These are phyloP conservation scores for Coniochaeta sp. DNA, from an alignment of 2,329 filamentous ascomycete genomes.

Conservation along the genomic window DNA sequence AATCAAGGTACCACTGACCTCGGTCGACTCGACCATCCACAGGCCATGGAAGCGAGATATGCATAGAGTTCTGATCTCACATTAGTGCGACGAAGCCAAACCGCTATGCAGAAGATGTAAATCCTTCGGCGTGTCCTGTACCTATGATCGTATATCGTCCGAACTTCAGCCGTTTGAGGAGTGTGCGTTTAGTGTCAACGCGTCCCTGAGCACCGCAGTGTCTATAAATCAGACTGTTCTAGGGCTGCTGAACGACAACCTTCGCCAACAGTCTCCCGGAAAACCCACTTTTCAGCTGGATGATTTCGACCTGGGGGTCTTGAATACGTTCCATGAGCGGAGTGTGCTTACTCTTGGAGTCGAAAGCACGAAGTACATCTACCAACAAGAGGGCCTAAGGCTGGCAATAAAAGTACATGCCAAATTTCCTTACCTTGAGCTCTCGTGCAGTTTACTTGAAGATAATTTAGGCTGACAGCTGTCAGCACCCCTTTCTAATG, in stretches of 20 bases:
- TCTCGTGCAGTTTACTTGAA: neutral
- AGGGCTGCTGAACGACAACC: conserved; percentile 11
- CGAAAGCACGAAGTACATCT: conserved; percentile 19
- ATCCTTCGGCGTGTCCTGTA: conserved; percentile 38
- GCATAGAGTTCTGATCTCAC: neutral
- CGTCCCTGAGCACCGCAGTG: conserved; percentile 10
- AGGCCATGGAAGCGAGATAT: neutral
- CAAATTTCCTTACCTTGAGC: neutral
- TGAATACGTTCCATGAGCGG: conserved; percentile 33
- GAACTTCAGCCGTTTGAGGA: conserved; percentile 23
- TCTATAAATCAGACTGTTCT: conserved; percentile 11
- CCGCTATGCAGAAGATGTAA: conserved; percentile 41
- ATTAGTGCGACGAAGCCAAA: conserved; percentile 45
- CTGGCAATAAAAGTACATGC: conserved; percentile 29
- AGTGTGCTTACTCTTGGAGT: conserved; percentile 33
- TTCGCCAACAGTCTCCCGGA: conserved; percentile 7
- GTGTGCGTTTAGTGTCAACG: conserved; percentile 11
- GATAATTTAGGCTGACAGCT: conserved; percentile 1
- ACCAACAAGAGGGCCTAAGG: conserved; percentile 24
- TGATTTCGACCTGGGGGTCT: conserved; percentile 21
- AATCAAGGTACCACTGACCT: conserved; percentile 35
- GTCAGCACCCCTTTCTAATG: conserved; percentile 41
- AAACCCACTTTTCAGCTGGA: conserved; percentile 17
- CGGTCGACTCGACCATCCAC: neutral
- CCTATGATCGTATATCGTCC: conserved; percentile 26